Percentiles rank a stretch among this genome's conserved stretches.
These are phyloP conservation scores for Thermothelomyces thermophilus DNA, from an alignment of 2,329 filamentous ascomycete species.

Conservation along the genomic window DNA sequence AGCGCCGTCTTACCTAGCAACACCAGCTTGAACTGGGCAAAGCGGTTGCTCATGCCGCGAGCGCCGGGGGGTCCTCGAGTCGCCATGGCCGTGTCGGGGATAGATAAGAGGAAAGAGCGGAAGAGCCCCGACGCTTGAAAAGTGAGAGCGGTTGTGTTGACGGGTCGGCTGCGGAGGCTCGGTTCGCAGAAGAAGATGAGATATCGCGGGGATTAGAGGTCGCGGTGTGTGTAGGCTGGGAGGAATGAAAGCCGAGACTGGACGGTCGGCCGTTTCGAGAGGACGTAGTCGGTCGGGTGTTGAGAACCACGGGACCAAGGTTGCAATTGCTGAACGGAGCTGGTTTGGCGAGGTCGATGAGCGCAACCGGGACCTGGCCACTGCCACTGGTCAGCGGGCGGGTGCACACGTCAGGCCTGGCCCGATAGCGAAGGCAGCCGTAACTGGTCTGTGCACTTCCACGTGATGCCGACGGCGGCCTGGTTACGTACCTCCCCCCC, in stretches of 20 bases:
- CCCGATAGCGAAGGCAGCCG: conserved; percentile 8
- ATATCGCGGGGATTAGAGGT: conserved; percentile 6
- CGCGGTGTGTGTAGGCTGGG: not conserved
- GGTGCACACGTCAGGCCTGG: conserved; percentile 20
- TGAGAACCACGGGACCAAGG: conserved; percentile 14
- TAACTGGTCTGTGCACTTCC: conserved; percentile 13
- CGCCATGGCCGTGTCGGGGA: conserved; percentile 74
- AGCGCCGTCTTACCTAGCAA: conserved; percentile 65
- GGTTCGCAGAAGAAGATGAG: not conserved
- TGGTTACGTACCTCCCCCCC: conserved; percentile 1
- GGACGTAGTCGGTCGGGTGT: not conserved
- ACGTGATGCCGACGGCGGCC: conserved; percentile 16
- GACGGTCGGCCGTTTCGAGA: conserved; percentile 1
- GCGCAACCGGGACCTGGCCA: conserved; percentile 16
- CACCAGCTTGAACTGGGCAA: conserved; percentile 98
- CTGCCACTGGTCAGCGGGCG: conserved; percentile 19
- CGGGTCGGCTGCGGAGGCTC: conserved; percentile 5
- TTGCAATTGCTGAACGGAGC: conserved; percentile 11
- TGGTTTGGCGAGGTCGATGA: conserved; percentile 17
- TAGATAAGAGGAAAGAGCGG: no score
- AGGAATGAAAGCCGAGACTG: not conserved
- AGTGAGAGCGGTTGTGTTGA: no score
- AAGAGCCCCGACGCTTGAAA: no score
- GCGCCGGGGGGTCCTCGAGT: conserved; percentile 62
- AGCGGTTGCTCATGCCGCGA: conserved; percentile 68